Percentiles rank a stretch among this genome's conserved stretches.
Evolutionary conservation across 805 yeast genomes (phyloP).

Genomic region (Priceomyces haplophilus): DNA sequence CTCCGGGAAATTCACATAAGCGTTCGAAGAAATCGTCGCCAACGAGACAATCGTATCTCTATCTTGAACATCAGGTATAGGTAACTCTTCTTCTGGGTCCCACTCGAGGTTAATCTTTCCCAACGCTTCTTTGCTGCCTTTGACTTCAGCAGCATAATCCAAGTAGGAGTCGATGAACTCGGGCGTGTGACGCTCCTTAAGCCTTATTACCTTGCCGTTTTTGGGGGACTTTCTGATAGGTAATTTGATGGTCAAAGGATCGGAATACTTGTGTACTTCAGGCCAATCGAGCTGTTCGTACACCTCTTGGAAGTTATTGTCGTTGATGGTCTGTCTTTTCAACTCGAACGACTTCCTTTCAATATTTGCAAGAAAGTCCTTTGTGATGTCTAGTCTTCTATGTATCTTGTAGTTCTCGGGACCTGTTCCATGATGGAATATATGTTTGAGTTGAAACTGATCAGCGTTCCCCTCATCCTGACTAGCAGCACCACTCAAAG

Average conservation of each 20-base stretch:
- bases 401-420: slow-evolving; percentile 37
- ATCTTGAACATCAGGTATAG: slow-evolving; percentile 75
- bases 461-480: background rate
- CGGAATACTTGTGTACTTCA: slow-evolving; percentile 20
- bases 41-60: slow-evolving; percentile 67
- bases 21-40: slow-evolving; percentile 87
- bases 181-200: slow-evolving; percentile 46
- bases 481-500: background rate
- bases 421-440: slow-evolving; percentile 60
- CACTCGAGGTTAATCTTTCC: slow-evolving; percentile 56
- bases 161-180: slow-evolving; percentile 65
- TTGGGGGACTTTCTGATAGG: slow-evolving; percentile 21
- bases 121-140: slow-evolving; percentile 34
- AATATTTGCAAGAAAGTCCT: slow-evolving; percentile 19
- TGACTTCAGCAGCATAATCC: slow-evolving; percentile 48
- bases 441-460: slow-evolving; percentile 46
- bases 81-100: slow-evolving; percentile 48
- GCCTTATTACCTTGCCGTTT: slow-evolving; percentile 21
- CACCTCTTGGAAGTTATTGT: slow-evolving; percentile 15
- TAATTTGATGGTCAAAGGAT: slow-evolving; percentile 40
- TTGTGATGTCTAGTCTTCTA: slow-evolving; percentile 50
- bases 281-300: slow-evolving; percentile 37
- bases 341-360: background rate
- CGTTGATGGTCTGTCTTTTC: slow-evolving; percentile 3
- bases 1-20: slow-evolving; percentile 75